A percentile compares a stretch with the other conserved stretches of the same genome.
Evolutionary conservation across 345 rosid genomes (phyloP).

Genomic region (Euphorbia lathyris): DNA sequence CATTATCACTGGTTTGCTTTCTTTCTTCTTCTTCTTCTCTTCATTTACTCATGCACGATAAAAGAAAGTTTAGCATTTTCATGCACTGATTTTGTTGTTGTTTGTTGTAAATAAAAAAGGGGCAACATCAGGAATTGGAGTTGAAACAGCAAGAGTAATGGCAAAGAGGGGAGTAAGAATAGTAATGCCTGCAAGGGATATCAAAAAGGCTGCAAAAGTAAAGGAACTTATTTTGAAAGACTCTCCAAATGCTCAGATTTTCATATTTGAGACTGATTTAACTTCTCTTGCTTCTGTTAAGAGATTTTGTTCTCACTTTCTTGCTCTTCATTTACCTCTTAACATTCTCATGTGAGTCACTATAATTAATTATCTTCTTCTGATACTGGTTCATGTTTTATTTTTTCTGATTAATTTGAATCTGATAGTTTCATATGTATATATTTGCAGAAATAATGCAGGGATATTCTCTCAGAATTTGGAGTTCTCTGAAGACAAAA

Average conservation of each 20-base stretch:
- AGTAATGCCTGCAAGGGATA: slow-evolving; percentile 82
- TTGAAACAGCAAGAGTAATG: slow-evolving; percentile 78
- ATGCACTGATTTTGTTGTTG: background rate
- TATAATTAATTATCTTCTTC: background rate
- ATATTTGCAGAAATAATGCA: slow-evolving; percentile 75
- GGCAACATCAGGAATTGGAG: slow-evolving; percentile 93
- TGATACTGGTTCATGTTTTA: too few species aligned
- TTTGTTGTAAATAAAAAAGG: slow-evolving; percentile 36
- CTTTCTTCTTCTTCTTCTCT: background rate
- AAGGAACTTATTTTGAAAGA: slow-evolving; percentile 58
- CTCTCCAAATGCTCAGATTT: slow-evolving; percentile 54
- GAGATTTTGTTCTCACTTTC: slow-evolving; percentile 65
- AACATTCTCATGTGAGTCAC: slow-evolving; percentile 77
- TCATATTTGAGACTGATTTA: slow-evolving; percentile 64
- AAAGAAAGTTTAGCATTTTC: too few species aligned
- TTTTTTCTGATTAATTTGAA: background rate
- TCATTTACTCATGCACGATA: background rate
- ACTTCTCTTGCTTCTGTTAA: slow-evolving; percentile 73
- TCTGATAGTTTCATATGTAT: background rate
- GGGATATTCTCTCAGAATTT: slow-evolving; percentile 73
- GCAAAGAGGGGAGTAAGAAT: slow-evolving; percentile 81
- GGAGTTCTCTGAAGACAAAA: slow-evolving; percentile 93
- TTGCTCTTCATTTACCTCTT: slow-evolving; percentile 65
- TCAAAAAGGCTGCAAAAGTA: slow-evolving; percentile 58
- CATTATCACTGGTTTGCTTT: slow-evolving; percentile 55